Percentiles rank a stretch among this genome's conserved stretches.
These are phyloP conservation scores for Micractinium conductrix DNA, from an alignment of 139 green algal species.

Conservation along the genomic window DNA sequence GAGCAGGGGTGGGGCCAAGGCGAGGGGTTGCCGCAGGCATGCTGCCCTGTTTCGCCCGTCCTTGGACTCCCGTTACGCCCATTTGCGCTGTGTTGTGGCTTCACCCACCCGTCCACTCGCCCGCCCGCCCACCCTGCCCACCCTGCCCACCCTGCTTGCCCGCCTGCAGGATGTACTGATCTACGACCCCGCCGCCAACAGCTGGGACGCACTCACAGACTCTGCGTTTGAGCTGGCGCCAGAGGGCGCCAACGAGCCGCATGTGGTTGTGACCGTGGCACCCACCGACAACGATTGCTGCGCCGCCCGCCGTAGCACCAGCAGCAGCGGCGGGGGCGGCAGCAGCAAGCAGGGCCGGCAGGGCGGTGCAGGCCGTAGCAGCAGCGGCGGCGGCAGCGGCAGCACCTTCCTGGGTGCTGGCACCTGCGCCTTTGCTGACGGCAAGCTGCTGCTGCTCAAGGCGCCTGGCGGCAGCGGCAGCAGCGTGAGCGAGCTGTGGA, in stretches of 20 bases:
- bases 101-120: too few species aligned
- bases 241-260: too few species aligned
- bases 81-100: too few species aligned
- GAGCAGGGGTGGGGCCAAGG: too few species aligned
- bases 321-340: not conserved
- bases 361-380: not conserved
- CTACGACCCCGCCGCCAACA: not conserved
- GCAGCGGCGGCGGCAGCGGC: not conserved
- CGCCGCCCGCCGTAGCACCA: not conserved
- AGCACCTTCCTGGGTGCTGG: not conserved
- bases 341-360: not conserved
- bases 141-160: too few species aligned
- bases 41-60: too few species aligned
- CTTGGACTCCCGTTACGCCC: too few species aligned
- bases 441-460: constrained; percentile 75
- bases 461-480: constrained; percentile 33
- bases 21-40: too few species aligned
- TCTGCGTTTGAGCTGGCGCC: not conserved
- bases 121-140: too few species aligned
- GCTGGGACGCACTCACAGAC: not conserved
- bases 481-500: constrained; percentile 71
- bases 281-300: not conserved
- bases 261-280: not conserved
- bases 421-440: constrained; percentile 59
- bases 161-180: too few species aligned